Evolutionary conservation across 345 rosid genomes (phyloP).

Genomic region (Salix koriyanagi): DNA sequence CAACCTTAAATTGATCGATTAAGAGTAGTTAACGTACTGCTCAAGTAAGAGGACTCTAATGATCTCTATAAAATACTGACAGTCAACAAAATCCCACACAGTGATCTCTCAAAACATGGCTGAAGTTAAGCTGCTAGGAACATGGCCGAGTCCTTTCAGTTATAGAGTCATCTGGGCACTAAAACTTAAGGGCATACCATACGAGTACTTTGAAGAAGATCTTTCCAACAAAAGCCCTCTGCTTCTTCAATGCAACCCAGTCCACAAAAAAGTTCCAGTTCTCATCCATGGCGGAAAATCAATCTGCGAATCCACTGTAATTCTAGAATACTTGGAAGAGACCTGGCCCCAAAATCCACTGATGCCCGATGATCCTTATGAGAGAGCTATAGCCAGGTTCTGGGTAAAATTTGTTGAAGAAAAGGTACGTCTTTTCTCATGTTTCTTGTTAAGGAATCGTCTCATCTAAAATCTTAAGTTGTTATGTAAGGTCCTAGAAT

Average conservation of each 20-base stretch:
- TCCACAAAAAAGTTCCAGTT: background rate
- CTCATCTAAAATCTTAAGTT: too few species aligned
- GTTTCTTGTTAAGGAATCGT: too few species aligned
- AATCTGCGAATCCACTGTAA: background rate
- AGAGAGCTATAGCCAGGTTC: background rate
- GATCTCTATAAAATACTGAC: background rate
- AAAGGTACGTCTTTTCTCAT: background rate
- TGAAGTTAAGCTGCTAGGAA: conserved; percentile 14
- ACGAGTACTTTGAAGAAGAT: conserved; percentile 1
- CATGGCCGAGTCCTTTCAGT: conserved; percentile 22
- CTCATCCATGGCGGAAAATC: background rate
- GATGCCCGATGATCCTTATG: conserved; percentile 2
- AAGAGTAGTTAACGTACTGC: background rate
- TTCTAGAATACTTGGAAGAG: conserved; percentile 5
- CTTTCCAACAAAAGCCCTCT: background rate
- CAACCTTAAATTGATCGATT: too few species aligned
- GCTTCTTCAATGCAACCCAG: conserved; percentile 2
- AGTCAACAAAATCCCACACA: background rate
- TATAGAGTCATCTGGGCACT: conserved; percentile 11
- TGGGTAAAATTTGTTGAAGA: conserved; percentile 1
- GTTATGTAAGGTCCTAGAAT: too few species aligned
- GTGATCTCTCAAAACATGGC: conserved; percentile 9
- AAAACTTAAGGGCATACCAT: conserved; percentile 4
- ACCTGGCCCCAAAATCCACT: conserved; percentile 1
- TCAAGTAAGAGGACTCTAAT: background rate